Conservation (phyloP, 371 early-diverging fungal species). For the Mortierella sp. region DNA sequence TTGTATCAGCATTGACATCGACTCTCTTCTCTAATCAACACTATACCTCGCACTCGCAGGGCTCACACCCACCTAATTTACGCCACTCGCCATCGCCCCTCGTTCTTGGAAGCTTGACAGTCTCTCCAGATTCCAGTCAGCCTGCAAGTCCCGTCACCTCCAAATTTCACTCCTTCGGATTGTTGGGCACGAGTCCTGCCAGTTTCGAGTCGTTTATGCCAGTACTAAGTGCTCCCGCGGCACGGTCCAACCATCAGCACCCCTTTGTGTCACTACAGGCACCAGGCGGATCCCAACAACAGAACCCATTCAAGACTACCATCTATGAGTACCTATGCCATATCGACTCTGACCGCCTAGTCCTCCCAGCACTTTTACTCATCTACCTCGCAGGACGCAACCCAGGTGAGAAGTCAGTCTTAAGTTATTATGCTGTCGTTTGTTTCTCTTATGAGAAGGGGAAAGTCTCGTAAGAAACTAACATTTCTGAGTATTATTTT, state of each 20-base stretch:
- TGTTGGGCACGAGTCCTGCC: constrained; percentile 45
- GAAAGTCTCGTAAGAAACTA: neutral
- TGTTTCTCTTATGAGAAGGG: too few relatives aligned
- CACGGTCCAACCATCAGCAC: constrained; percentile 9
- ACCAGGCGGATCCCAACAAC: constrained; percentile 7
- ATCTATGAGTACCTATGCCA: constrained; percentile 50
- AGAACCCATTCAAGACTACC: constrained; percentile 48
- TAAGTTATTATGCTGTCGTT: neutral
- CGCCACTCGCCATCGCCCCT: constrained; percentile 31
- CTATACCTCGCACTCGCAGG: constrained; percentile 7
- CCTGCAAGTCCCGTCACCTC: constrained; percentile 54
- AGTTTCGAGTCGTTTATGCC: constrained; percentile 21
- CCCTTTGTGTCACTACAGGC: neutral
- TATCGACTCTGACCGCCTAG: constrained; percentile 35
- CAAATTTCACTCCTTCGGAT: constrained; percentile 49
- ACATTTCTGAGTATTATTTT: neutral
- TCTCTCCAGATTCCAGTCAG: constrained; percentile 46
- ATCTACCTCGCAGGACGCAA: constrained; percentile 56
- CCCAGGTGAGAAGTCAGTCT: constrained; percentile 20
- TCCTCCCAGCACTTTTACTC: constrained; percentile 47
- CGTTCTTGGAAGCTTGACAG: constrained; percentile 17
- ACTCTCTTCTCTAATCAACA: constrained; percentile 56
- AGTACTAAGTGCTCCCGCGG: neutral
- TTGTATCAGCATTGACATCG: constrained; percentile 52
- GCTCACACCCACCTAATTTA: constrained; percentile 1